Evolutionary conservation across 495 filamentous ascomycete genomes (phyloP).

Genomic region (Letharia lupina): DNA sequence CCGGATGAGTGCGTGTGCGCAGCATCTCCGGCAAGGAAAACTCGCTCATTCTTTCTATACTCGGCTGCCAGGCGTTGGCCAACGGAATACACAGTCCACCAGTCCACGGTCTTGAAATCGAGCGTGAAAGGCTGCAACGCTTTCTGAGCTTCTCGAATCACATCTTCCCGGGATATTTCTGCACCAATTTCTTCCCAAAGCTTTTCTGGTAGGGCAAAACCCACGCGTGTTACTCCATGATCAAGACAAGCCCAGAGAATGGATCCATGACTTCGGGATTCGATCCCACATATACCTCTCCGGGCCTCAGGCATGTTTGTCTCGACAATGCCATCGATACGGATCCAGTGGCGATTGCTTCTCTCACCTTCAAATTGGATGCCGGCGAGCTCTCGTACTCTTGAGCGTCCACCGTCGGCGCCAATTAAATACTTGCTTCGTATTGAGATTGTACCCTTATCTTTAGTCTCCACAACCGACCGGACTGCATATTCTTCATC

Average conservation of each 20-base stretch:
- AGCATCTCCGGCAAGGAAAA: slow-evolving; percentile 46
- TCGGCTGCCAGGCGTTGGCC: slow-evolving; percentile 43
- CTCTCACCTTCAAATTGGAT: slow-evolving; percentile 40
- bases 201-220: slow-evolving; percentile 45
- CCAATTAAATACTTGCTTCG: slow-evolving; percentile 40
- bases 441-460: slow-evolving; percentile 4
- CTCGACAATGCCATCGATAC: slow-evolving; percentile 43
- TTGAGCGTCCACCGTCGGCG: slow-evolving; percentile 40
- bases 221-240: slow-evolving; percentile 41
- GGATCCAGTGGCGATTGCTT: slow-evolving; percentile 40
- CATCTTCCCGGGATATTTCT: slow-evolving; percentile 24
- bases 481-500: background rate
- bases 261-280: slow-evolving; percentile 44
- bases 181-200: slow-evolving; percentile 35
- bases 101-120: slow-evolving; percentile 40
- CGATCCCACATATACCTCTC: slow-evolving; percentile 37
- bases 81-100: slow-evolving; percentile 52
- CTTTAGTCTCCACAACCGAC: background rate
- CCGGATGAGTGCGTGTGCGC: slow-evolving; percentile 43
- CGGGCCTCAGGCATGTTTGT: slow-evolving; percentile 44
- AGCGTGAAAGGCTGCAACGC: slow-evolving; percentile 40
- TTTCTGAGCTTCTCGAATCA: slow-evolving; percentile 37
- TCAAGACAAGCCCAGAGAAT: slow-evolving; percentile 45
- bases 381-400: slow-evolving; percentile 34
- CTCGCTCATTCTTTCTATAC: slow-evolving; percentile 34